Conservation (phyloP, 208 protist genomes). For the Leishmania gerbilli region DNA sequence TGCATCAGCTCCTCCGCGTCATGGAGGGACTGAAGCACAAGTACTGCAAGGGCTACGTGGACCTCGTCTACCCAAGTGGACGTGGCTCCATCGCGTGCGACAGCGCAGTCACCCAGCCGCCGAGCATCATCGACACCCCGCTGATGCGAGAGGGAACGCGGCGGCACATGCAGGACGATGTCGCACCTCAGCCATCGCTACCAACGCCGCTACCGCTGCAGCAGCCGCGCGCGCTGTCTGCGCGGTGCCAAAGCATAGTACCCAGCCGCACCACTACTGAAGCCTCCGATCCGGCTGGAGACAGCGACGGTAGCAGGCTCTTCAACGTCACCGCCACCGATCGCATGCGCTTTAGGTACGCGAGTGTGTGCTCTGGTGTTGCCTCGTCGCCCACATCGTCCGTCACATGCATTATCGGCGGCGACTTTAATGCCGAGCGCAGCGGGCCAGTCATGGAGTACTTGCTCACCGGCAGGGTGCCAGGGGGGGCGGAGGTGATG, state of each 20-base stretch:
- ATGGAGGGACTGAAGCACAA: slow-evolving; percentile 67
- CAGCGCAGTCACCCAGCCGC: slow-evolving; percentile 10
- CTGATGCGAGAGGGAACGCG: slow-evolving; percentile 11
- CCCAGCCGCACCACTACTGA: slow-evolving; percentile 6
- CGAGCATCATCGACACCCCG: slow-evolving; percentile 16
- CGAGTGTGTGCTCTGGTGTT: slow-evolving; percentile 11
- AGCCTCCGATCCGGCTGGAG: slow-evolving; percentile 7
- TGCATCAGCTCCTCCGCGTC: slow-evolving; percentile 50
- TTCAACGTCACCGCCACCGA: slow-evolving; percentile 4
- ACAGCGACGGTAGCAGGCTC: slow-evolving; percentile 2
- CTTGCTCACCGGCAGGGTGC: slow-evolving; percentile 38
- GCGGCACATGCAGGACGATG: background rate
- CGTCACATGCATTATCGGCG: slow-evolving; percentile 65
- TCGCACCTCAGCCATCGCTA: background rate
- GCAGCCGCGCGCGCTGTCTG: background rate
- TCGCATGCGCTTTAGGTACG: slow-evolving; percentile 6
- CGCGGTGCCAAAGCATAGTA: background rate
- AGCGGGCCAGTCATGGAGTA: slow-evolving; percentile 53
- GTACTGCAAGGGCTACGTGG: slow-evolving; percentile 39
- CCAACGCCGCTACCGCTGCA: slow-evolving; percentile 6
- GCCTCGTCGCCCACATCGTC: background rate
- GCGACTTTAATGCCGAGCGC: slow-evolving; percentile 86
- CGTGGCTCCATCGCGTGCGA: slow-evolving; percentile 9
- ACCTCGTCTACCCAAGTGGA: slow-evolving; percentile 1
- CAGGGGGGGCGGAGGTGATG: slow-evolving; percentile 44